Conservation (phyloP, 1,284 basidiomycete species). For the Cerioporus squamosus region DNA sequence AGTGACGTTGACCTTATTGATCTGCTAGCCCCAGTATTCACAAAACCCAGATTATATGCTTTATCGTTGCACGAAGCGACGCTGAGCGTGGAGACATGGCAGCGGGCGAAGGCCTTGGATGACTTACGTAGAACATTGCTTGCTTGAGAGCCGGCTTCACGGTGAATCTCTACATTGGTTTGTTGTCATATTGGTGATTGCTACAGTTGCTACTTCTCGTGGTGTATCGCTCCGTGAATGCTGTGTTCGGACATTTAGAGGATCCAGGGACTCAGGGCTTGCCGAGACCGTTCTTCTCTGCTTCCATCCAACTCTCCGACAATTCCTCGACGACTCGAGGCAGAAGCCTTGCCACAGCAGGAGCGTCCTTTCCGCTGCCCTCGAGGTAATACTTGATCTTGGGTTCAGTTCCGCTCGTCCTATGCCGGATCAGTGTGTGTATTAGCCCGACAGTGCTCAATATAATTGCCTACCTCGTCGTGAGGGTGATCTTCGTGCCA, state of each 20-base stretch:
- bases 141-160: too few species aligned
- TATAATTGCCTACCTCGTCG: constrained; percentile 55
- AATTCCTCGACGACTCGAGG: constrained; percentile 60
- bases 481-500: constrained; percentile 61
- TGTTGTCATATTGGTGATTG: too few species aligned
- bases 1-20: constrained; percentile 15
- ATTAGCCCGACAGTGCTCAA: too few species aligned
- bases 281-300: constrained; percentile 56
- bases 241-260: neutral
- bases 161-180: too few species aligned
- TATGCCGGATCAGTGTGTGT: constrained; percentile 28
- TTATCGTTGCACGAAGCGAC: constrained; percentile 37
- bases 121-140: constrained; percentile 34
- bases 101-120: constrained; percentile 42
- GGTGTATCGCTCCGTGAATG: neutral
- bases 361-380: constrained; percentile 59
- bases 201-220: too few species aligned
- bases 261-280: constrained; percentile 35
- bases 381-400: constrained; percentile 91
- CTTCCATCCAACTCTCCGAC: constrained; percentile 70
- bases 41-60: constrained; percentile 39
- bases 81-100: constrained; percentile 45
- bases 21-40: neutral
- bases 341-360: constrained; percentile 51
- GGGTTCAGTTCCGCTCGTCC: constrained; percentile 87